Evolutionary conservation across 2,329 filamentous ascomycete species (phyloP), one percentile per base, ranked within the genome.

Genomic region (Aspergillus bombycis): DNA sequence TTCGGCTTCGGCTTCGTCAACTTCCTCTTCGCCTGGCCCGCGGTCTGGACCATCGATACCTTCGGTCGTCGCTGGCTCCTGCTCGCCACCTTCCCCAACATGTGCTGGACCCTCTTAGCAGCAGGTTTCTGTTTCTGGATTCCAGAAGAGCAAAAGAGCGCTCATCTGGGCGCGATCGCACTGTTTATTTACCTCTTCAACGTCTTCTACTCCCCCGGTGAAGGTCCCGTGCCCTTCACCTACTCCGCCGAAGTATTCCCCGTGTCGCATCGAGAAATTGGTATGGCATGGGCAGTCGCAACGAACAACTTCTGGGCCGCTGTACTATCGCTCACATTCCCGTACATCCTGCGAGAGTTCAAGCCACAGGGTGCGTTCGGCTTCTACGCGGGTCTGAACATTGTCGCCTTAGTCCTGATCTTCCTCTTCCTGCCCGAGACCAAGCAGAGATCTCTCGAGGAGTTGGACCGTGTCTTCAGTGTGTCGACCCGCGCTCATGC

Each of bases 1-100:
- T 87, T 87, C 73, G 88, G 88, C 10, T 90, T 89, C 69, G 88
- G 88, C 52, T 74, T 88, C n/a, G 81, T 89, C 64, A 90, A 89
- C 76, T 89, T 88, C 74, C 63, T 89, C 56, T 89, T 89, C 66
- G 85, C 87, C 19, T 87, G 86, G 76, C 87, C 86, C 0, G 86
- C 87, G 4, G 80, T 89, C 67, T 87, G 83, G 81, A 90, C 88
- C 1, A 90, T 90, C 65, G 88, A 90, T 70, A 89, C 87, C 0
- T 89, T 85, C 66, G 88, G 88, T n/a, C 85, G 88, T 41, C 83
- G 88, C 38, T 79, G 85, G 19, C 79, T 90, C 16, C 80, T 89
- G 2, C 78, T 89, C 0, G 89, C 89, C 74, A 90, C 88, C 4
- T 89, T 90, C 71, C 87, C 88, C 0, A 82, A 89, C 64, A 90